These are phyloP conservation scores for Botrytis deweyae DNA, from an alignment of 2,329 filamentous ascomycete genomes.

Conservation along the genomic window DNA sequence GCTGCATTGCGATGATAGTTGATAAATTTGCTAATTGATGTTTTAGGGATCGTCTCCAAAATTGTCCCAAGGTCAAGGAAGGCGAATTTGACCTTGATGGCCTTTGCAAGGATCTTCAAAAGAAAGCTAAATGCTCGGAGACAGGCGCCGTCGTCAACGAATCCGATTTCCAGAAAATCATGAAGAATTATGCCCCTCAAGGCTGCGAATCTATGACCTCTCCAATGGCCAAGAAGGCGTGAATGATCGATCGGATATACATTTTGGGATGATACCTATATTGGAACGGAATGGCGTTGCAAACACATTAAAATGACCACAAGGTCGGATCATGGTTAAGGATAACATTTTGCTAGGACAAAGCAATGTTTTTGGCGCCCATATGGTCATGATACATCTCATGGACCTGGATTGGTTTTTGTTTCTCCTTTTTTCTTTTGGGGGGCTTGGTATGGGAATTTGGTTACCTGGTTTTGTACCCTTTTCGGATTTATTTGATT, in stretches of 20 bases:
- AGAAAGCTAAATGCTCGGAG: constrained; percentile 94
- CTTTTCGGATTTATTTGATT: background rate
- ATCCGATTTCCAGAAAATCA: constrained; percentile 79
- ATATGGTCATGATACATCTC: constrained; percentile 8
- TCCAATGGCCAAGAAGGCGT: background rate
- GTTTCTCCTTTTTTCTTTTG: background rate
- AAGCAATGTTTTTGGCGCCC: constrained; percentile 12
- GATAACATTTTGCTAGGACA: constrained; percentile 17
- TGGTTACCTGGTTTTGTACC: background rate
- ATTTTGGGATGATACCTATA: constrained; percentile 11
- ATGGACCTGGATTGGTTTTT: constrained; percentile 10
- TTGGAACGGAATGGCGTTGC: constrained; percentile 16
- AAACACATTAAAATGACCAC: constrained; percentile 15
- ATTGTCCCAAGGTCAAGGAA: constrained; percentile 80
- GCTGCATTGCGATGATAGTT: background rate
- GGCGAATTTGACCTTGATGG: constrained; percentile 93
- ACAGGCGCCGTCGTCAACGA: constrained; percentile 86
- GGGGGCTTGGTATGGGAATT: background rate
- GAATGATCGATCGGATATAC: constrained; percentile 4
- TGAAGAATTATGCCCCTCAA: constrained; percentile 45
- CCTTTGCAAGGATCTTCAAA: constrained; percentile 86
- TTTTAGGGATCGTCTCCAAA: constrained; percentile 82
- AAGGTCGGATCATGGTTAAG: constrained; percentile 14
- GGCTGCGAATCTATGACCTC: background rate
- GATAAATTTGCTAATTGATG: constrained; percentile 9